Evolutionary conservation across 1,284 basidiomycete genomes (phyloP).

Genomic region (Leccinum laetum): DNA sequence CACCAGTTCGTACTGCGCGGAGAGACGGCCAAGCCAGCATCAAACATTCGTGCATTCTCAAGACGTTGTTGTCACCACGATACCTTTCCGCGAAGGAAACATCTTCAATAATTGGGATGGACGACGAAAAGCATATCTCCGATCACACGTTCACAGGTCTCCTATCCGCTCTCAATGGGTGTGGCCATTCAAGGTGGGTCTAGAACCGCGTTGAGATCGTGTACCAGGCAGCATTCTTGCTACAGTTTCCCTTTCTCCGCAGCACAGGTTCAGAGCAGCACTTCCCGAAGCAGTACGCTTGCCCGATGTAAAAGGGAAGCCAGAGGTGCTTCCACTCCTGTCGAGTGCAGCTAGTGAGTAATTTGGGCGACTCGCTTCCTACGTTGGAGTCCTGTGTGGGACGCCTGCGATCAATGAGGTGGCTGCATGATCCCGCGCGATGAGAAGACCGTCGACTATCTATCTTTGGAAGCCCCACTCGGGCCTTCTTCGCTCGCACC

Average conservation of each 20-base stretch:
- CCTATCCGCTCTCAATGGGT: constrained; percentile 57
- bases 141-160: constrained; percentile 27
- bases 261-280: constrained; percentile 15
- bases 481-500: constrained; percentile 1
- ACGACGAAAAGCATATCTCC: constrained; percentile 37
- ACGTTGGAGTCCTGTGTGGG: constrained; percentile 1
- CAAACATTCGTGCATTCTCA: too few species aligned
- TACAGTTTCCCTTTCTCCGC: constrained; percentile 3
- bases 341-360: constrained; percentile 3
- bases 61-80: not conserved
- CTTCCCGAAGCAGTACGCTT: constrained; percentile 15
- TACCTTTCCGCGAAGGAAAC: constrained; percentile 11
- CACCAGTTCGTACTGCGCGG: too few species aligned
- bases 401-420: too few species aligned
- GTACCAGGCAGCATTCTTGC: constrained; percentile 16
- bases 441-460: not conserved
- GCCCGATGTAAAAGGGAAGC: constrained; percentile 13
- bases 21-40: too few species aligned
- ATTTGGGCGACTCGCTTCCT: constrained; percentile 5
- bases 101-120: constrained; percentile 14
- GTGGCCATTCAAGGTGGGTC: constrained; percentile 52
- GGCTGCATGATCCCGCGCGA: too few species aligned
- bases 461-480: not conserved
- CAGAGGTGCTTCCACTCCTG: constrained; percentile 25
- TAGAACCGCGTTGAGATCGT: constrained; percentile 3